Base-by-base conservation (phyloP, 2,329 filamentous ascomycete genomes). In the Pseudogymnoascus sp. region DNA sequence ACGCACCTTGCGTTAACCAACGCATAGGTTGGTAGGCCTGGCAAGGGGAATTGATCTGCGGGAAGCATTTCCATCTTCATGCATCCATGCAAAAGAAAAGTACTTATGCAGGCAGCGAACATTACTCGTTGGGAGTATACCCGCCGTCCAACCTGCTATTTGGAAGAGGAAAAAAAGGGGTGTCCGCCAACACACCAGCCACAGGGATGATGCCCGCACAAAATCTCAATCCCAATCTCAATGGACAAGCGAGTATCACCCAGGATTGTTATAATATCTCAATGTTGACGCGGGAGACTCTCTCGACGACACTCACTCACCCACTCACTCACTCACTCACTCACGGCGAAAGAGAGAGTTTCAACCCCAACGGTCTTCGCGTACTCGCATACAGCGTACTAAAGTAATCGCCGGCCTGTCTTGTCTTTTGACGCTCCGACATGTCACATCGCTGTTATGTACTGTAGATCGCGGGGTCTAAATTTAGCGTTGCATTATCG, bases 401-500 rank as follows among this genome's bases (percentile, higher is more conserved):
- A 54, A 54, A 54, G 43, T 30, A 54, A 54, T 54, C 43, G 25
- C 4, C 43, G 25, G 4, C 43, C n/a, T 54, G 43, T 54, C 25
- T 54, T 54, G 22, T 25, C 22, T 25, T 25, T 4, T 25, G 39
- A 54, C 43, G 25, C 43, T 54, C 25, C 43, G 43, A 54, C 43
- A 54, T 33, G 43, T 54, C 43, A 54, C 43, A 54, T 18, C 30
- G 43, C 2, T 33, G 43, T 54, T 30, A 54, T 54, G 43, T 54
- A 54, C 43, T 54, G 43, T 54, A 54, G 43, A 54, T 54, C 43
- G 43, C 43, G 43, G 43, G 43, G 43, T 54, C 43, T 54, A 54
- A 54, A 54, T 54, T 54, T 54, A 54, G 43, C 43, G 43, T 54
- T 54, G 43, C 43, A 54, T 54, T 54, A 33, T 54, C 43, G 43